Evolutionary conservation across 1,139 yeast genomes (phyloP).

Genomic region (Candida sp.): DNA sequence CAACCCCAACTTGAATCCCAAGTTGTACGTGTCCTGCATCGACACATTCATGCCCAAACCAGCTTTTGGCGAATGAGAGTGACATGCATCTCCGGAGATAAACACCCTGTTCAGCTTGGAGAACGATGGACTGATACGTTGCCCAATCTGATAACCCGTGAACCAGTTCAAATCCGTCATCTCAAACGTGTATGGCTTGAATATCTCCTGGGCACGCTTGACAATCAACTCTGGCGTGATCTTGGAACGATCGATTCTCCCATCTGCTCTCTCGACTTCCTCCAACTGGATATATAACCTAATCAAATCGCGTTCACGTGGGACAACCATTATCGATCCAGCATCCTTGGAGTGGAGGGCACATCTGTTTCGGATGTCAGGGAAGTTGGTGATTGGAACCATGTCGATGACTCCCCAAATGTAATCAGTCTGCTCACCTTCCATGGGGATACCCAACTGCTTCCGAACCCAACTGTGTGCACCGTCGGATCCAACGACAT

Average conservation of each 20-base stretch:
- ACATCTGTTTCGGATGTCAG: constrained; percentile 35
- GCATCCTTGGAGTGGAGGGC: constrained; percentile 34
- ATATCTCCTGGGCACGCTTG: constrained; percentile 29
- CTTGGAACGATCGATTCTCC: constrained; percentile 30
- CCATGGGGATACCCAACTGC: constrained; percentile 25
- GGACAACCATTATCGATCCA: constrained; percentile 38
- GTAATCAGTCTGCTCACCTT: constrained; percentile 38
- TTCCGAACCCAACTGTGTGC: constrained; percentile 41
- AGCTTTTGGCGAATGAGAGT: constrained; percentile 43
- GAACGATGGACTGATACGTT: constrained; percentile 33
- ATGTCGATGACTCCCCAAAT: constrained; percentile 43
- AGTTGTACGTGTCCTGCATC: constrained; percentile 33
- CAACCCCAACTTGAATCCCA: constrained; percentile 38
- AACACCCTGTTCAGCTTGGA: constrained; percentile 25
- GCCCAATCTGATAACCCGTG: constrained; percentile 41
- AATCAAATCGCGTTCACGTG: constrained; percentile 36
- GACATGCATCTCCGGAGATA: constrained; percentile 43
- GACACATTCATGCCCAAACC: constrained; percentile 43
- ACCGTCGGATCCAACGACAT: constrained; percentile 39
- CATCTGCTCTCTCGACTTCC: constrained; percentile 27
- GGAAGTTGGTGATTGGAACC: constrained; percentile 37
- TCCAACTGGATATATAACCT: constrained; percentile 29
- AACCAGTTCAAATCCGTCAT: constrained; percentile 32
- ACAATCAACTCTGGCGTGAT: constrained; percentile 29
- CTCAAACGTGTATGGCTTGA: constrained; percentile 32